Base-by-base conservation (phyloP, 2,329 filamentous ascomycete genomes). In the Kalmusia sp. region DNA sequence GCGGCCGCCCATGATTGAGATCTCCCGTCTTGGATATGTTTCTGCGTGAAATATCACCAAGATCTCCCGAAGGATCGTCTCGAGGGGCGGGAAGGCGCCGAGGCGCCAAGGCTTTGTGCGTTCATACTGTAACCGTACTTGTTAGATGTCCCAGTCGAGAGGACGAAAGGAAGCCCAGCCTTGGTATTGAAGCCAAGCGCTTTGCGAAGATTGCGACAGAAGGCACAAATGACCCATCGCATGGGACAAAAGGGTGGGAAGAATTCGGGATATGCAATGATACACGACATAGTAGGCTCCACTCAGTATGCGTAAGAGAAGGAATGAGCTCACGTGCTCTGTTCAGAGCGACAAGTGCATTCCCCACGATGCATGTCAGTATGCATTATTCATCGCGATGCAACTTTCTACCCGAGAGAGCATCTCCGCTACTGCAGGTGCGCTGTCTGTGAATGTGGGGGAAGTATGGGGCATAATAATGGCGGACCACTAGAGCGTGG, bases 341-440 rank as follows among this genome's bases (percentile, higher is more conserved):
- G 11, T 38, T 12, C 38, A 11, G 35, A 15, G 33, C 57, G 54
- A 60, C 47, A 40, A 58, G 54, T 55, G 52, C 49, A 41, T 45
- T 35, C 52, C 51, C 56, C 45, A 51, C 51, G 46, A 52, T 52
- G n/a, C 19, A 19, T 38, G 9, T 5, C 6, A 12, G 19, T 24
- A 15, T 22, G 46, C 14, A 55, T 59, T 51, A 57, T 48, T 54
- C 47, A 56, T 52, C 51, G 41, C 39, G 37, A 49, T 58, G 54
- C 43, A 51, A 54, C 40, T 28, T 11, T 28, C 22, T n/a, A 12
- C 24, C 19, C 14, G 54, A 48, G 49, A 52, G 54, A 61, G 58
- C 51, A 53, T 48, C 44, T 46, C 39, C 51, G 51, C 62, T 69
- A 63, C 64, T 66, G 61, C 65, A 65, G 59, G 60, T 63, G 63